Base-by-base conservation (phyloP, 768 basidiomycete genomes). In the Cystobasidium ongulense region DNA sequence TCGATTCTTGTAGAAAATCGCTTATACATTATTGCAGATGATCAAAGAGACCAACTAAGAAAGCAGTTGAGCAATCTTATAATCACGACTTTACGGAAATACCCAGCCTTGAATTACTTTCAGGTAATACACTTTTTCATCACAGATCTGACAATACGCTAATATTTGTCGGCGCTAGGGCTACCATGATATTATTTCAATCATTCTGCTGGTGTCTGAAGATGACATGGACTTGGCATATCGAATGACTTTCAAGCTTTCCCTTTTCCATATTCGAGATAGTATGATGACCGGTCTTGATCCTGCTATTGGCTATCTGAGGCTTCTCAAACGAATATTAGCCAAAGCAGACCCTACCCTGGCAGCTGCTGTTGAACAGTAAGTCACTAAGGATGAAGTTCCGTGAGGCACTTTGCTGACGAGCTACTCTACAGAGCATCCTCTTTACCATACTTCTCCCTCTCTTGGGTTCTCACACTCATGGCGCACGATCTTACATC, bases 401-500 rank as follows among this genome's bases (percentile, higher is more conserved):
- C 1, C 3, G 10, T 46, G 18, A 13, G 10, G 25, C 18, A 31
- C 31, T 43, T 1, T 15, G 21, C 38, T 80, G 78, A 36, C 81
- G 81, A 11, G 81, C 82, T 0, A 11, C 8, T 25, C 25, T 52
- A 18, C 43, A 67, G 65, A 67, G 68, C 68, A 33, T 71, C 68
- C 1, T 81, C 82, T 10, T 77, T 83, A 17, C 83, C 83, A 0
- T 83, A 82, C 79, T 84, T 84, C 73, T 82, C 83, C 0, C 77
- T 84, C 0, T 83, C 82, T 0, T 83, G 83, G 83, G 80, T 83
- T 0, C 75, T 84, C 1, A 83, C 82, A 13, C 76, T 84, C 18
- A 82, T 84, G 75, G 80, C 81, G 3, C 83, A 84, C 79, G 82
- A 84, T 71, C 75, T 83, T 67, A 80, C 82, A 71, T 80, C 79